Percentiles rank a stretch among this genome's conserved stretches.
phyloP scores from a whole-genome alignment of 768 basidiomycete genomes.

The Rhodosporidiobolus odoratus region DNA sequence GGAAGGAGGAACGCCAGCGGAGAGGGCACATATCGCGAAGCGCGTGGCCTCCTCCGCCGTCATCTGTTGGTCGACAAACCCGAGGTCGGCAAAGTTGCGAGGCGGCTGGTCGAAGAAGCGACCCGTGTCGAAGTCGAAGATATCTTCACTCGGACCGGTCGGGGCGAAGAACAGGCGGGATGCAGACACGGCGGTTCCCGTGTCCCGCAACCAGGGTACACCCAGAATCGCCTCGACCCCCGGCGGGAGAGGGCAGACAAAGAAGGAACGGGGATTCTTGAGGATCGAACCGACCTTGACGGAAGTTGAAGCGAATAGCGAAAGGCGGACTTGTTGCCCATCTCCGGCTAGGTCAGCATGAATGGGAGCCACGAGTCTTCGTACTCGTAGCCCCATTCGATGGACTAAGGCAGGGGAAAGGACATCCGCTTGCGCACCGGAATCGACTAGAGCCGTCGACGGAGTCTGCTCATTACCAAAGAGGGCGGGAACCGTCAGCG shows the following conservation, averaged over 20 bases:
- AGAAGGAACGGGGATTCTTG: background rate
- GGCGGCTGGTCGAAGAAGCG: background rate
- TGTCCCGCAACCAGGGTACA: constrained; percentile 1
- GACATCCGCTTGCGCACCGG: constrained; percentile 5
- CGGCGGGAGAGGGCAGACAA: constrained; percentile 1
- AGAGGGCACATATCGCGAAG: background rate
- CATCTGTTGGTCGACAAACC: constrained; percentile 2
- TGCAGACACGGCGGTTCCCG: background rate
- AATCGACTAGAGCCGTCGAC: constrained; percentile 8
- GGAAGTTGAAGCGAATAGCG: background rate
- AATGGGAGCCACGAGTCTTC: background rate
- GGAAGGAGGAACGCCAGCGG: background rate
- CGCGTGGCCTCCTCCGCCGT: background rate
- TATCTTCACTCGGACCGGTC: background rate
- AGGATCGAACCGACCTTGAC: background rate
- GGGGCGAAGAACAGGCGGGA: background rate
- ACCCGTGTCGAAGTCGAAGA: background rate
- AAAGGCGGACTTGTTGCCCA: background rate
- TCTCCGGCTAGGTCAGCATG: background rate
- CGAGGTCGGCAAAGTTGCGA: background rate
- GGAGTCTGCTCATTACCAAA: background rate
- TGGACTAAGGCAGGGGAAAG: background rate
- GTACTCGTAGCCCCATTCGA: background rate
- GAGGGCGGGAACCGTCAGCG: background rate
- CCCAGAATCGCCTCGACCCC: constrained; percentile 19